Conservation (phyloP, 2,329 filamentous ascomycete species). For the Diaporthe citrichinensis region DNA sequence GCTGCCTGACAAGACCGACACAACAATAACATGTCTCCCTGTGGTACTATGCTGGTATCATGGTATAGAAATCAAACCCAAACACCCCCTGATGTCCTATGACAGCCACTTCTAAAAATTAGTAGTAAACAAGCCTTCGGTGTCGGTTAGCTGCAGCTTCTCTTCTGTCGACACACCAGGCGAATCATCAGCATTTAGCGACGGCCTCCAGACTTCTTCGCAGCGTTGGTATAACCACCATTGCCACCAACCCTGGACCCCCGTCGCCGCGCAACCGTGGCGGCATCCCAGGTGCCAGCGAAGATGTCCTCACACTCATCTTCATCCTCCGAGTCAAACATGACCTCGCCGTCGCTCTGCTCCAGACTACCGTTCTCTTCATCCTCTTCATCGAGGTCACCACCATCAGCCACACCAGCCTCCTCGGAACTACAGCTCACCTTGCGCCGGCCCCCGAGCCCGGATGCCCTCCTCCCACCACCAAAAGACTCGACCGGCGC, state of each 20-base stretch:
- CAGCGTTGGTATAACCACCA: conserved; percentile 10
- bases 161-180: background rate
- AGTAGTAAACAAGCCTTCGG: background rate
- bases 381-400: conserved; percentile 35
- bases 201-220: conserved; percentile 14
- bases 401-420: conserved; percentile 14
- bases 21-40: background rate
- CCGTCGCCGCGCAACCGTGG: conserved; percentile 63
- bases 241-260: conserved; percentile 51
- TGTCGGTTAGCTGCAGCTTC: background rate
- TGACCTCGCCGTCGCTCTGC: conserved; percentile 53
- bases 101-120: background rate
- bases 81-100: conserved; percentile 22
- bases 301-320: conserved; percentile 79
- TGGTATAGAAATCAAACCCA: conserved; percentile 31
- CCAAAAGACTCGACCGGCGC: conserved; percentile 11
- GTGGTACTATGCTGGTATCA: conserved; percentile 33
- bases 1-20: background rate
- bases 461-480: conserved; percentile 39
- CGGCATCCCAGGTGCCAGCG: conserved; percentile 71
- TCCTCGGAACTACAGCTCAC: conserved; percentile 36
- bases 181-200: conserved; percentile 9
- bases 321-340: conserved; percentile 75
- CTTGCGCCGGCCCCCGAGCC: conserved; percentile 39
- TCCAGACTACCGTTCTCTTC: conserved; percentile 42